Conservation (phyloP, 106 monocot species). For the Iris macrosiphon region DNA sequence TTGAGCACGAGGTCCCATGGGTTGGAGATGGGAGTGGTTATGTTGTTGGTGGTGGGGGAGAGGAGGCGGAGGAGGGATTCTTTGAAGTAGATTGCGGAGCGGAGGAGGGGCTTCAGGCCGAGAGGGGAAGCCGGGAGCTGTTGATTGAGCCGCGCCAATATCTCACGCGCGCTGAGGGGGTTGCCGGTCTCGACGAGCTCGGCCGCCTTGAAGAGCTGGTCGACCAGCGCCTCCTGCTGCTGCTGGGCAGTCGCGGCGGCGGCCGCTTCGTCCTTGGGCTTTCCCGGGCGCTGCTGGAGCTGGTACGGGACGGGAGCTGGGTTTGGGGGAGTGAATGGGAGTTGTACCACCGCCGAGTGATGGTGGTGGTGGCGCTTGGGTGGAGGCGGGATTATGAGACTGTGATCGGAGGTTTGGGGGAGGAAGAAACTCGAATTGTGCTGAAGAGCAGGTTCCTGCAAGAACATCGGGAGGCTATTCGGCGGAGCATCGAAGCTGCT, state of each 20-base stretch:
- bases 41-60: conserved; percentile 1
- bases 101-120: conserved; percentile 65
- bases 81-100: conserved; percentile 81
- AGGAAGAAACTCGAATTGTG: background rate
- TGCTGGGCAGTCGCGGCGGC: conserved; percentile 6
- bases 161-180: conserved; percentile 70
- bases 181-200: conserved; percentile 75
- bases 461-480: background rate
- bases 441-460: background rate
- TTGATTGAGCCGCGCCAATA: conserved; percentile 99
- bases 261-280: background rate
- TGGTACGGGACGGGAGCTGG: background rate
- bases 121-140: conserved; percentile 49
- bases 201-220: conserved; percentile 80
- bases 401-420: no score
- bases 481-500: background rate
- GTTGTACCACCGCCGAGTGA: background rate
- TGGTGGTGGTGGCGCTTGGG: conserved; percentile 8
- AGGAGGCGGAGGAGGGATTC: conserved; percentile 42
- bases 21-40: conserved; percentile 8
- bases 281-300: conserved; percentile 21
- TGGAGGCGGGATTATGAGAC: background rate
- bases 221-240: conserved; percentile 45
- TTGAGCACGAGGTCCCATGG: conserved; percentile 64
- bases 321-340: background rate